Conservation (phyloP, 495 filamentous ascomycete genomes). For the Penicillium samsonianum region DNA sequence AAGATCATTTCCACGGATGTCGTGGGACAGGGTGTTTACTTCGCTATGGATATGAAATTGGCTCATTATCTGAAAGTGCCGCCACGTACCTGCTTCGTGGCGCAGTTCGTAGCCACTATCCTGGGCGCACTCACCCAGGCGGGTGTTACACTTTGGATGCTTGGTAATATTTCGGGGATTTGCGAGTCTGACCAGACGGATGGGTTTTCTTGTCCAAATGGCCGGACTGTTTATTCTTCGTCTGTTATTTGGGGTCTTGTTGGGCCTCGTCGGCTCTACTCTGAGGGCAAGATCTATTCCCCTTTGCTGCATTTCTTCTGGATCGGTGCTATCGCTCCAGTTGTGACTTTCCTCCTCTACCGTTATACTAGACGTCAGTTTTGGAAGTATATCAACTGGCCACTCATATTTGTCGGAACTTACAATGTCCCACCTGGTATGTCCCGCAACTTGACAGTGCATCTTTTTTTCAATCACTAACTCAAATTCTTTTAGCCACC, state of each 20-base stretch:
- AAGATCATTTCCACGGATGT: constrained; percentile 27
- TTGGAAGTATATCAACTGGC: constrained; percentile 47
- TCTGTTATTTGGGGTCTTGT: constrained; percentile 45
- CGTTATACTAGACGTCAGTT: constrained; percentile 38
- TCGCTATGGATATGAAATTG: constrained; percentile 46
- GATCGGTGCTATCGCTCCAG: constrained; percentile 40
- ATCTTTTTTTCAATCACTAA: not conserved
- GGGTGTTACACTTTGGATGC: constrained; percentile 44
- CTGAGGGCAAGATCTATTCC: constrained; percentile 25
- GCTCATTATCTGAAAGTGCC: constrained; percentile 47
- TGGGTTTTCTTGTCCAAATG: constrained; percentile 45
- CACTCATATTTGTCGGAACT: constrained; percentile 48
- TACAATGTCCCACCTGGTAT: constrained; percentile 42
- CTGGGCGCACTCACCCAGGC: constrained; percentile 41
- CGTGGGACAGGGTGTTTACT: constrained; percentile 35
- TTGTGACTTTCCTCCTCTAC: constrained; percentile 33
- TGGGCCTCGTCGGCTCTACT: constrained; percentile 36
- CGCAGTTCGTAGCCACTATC: constrained; percentile 42
- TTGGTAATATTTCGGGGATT: constrained; percentile 41
- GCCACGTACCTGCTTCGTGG: constrained; percentile 39
- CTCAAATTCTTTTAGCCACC: constrained; percentile 32
- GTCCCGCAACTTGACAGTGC: not conserved
- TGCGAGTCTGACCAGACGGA: constrained; percentile 35
- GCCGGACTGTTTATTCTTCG: constrained; percentile 43
- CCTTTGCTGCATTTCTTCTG: constrained; percentile 37